Percentiles rank a stretch among this genome's conserved stretches.
phyloP scores from a whole-genome alignment of 148 eudicot species.

The Pharnaceum exiguum region DNA sequence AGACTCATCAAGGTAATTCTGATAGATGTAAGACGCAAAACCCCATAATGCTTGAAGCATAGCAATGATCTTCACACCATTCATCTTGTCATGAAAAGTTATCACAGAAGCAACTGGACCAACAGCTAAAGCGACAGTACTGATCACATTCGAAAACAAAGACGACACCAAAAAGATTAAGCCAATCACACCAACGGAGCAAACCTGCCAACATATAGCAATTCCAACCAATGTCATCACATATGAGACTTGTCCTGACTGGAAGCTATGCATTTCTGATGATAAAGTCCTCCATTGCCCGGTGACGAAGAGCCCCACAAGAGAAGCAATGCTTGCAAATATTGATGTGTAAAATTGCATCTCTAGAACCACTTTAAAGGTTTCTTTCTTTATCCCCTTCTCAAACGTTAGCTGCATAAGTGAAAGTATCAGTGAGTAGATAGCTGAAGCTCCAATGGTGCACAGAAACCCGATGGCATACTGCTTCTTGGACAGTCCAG shows the following conservation, averaged over 20 bases:
- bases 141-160: slow-evolving; percentile 79
- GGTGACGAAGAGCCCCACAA: slow-evolving; percentile 62
- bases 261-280: slow-evolving; percentile 55
- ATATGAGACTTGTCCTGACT: slow-evolving; percentile 55
- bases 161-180: slow-evolving; percentile 83
- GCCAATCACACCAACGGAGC: slow-evolving; percentile 77
- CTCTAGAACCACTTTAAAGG: slow-evolving; percentile 70
- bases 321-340: slow-evolving; percentile 51
- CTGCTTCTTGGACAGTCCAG: slow-evolving; percentile 48
- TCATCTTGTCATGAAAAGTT: slow-evolving; percentile 68
- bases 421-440: slow-evolving; percentile 73
- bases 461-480: slow-evolving; percentile 49
- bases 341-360: slow-evolving; percentile 70
- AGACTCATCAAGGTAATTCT: slow-evolving; percentile 74
- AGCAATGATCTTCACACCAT: slow-evolving; percentile 66
- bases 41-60: slow-evolving; percentile 84
- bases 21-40: slow-evolving; percentile 64
- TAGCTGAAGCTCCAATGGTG: slow-evolving; percentile 69
- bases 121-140: slow-evolving; percentile 73
- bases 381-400: slow-evolving; percentile 62
- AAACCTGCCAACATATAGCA: slow-evolving; percentile 78
- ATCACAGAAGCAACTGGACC: slow-evolving; percentile 73
- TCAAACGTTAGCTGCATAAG: slow-evolving; percentile 82
- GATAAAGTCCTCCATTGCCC: slow-evolving; percentile 69
- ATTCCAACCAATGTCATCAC: slow-evolving; percentile 70